Percentiles rank a stretch among this genome's conserved stretches.
Conservation (phyloP, 2,329 filamentous ascomycete species). For the Tothia fuscella region DNA sequence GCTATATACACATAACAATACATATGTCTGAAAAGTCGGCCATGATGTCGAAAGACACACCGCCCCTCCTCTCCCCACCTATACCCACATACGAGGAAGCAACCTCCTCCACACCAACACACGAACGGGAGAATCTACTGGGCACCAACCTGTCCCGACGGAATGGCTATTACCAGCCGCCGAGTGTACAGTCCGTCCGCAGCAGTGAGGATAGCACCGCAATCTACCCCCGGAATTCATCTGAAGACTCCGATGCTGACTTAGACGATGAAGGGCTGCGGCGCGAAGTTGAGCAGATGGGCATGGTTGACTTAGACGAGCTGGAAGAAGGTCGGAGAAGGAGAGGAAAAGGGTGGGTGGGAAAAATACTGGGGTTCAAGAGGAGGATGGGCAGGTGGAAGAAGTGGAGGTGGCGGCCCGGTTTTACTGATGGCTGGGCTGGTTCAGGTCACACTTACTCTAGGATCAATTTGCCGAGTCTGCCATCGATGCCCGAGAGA, state of each 20-base stretch:
- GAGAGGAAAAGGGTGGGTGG: constrained; percentile 38
- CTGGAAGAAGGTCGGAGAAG: constrained; percentile 8
- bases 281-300: constrained; percentile 10
- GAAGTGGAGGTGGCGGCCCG: constrained; percentile 26
- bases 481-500: constrained; percentile 37
- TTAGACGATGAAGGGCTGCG: constrained; percentile 6
- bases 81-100: constrained; percentile 82
- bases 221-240: constrained; percentile 5
- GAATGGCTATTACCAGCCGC: constrained; percentile 53
- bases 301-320: constrained; percentile 5
- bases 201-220: constrained; percentile 27
- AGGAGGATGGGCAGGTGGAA: constrained; percentile 18
- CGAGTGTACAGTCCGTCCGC: constrained; percentile 74
- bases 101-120: constrained; percentile 48
- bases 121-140: constrained; percentile 68
- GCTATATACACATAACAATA: too few species aligned
- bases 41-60: constrained; percentile 1
- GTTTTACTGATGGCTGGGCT: constrained; percentile 19
- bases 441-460: constrained; percentile 43
- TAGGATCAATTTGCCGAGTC: constrained; percentile 43
- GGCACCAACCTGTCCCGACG: constrained; percentile 22
- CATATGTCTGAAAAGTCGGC: too few species aligned
- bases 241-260: constrained; percentile 8
- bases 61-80: constrained; percentile 27
- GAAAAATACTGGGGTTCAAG: constrained; percentile 16